A percentile compares a stretch with the other conserved stretches of the same genome.
Evolutionary conservation across 805 yeast species (phyloP).

Genomic region (Ogataea kodamae): DNA sequence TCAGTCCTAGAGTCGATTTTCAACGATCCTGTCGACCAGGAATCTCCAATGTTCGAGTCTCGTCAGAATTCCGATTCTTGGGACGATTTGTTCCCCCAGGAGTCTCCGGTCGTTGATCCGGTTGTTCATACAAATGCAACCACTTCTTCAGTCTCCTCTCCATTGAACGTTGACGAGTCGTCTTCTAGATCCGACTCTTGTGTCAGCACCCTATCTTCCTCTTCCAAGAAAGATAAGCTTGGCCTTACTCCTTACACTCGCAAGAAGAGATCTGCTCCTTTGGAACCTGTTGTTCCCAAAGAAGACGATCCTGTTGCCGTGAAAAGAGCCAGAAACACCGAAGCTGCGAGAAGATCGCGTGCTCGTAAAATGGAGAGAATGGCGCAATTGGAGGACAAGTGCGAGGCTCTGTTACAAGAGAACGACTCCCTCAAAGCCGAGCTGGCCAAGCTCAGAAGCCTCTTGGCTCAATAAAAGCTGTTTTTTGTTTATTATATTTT

Average conservation of each 20-base stretch:
- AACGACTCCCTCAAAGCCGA: slow-evolving; percentile 63
- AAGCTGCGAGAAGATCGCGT: slow-evolving; percentile 93
- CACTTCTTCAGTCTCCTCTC: slow-evolving; percentile 2
- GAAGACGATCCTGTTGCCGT: slow-evolving; percentile 63
- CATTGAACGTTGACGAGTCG: slow-evolving; percentile 1
- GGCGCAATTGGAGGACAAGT: slow-evolving; percentile 74
- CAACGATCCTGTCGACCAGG: slow-evolving; percentile 29
- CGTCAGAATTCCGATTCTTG: slow-evolving; percentile 39
- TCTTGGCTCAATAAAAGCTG: slow-evolving; percentile 19
- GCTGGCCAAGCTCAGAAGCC: slow-evolving; percentile 46
- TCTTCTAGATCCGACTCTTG: slow-evolving; percentile 5
- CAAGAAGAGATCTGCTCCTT: slow-evolving; percentile 69
- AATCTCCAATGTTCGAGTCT: slow-evolving; percentile 63
- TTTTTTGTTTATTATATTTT: neutral
- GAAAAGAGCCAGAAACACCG: slow-evolving; percentile 96
- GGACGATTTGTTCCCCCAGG: slow-evolving; percentile 57
- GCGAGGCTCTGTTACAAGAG: slow-evolving; percentile 56
- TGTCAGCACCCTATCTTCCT: slow-evolving; percentile 15
- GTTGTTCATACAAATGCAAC: neutral
- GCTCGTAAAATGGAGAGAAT: slow-evolving; percentile 90
- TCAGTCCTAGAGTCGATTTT: slow-evolving; percentile 52
- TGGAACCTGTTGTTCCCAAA: slow-evolving; percentile 63
- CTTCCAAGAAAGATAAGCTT: slow-evolving; percentile 55
- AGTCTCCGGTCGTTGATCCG: slow-evolving; percentile 15
- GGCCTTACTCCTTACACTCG: slow-evolving; percentile 76